phyloP scores from a whole-genome alignment of 2,329 filamentous ascomycete species.

The Aureobasidium sp. region DNA sequence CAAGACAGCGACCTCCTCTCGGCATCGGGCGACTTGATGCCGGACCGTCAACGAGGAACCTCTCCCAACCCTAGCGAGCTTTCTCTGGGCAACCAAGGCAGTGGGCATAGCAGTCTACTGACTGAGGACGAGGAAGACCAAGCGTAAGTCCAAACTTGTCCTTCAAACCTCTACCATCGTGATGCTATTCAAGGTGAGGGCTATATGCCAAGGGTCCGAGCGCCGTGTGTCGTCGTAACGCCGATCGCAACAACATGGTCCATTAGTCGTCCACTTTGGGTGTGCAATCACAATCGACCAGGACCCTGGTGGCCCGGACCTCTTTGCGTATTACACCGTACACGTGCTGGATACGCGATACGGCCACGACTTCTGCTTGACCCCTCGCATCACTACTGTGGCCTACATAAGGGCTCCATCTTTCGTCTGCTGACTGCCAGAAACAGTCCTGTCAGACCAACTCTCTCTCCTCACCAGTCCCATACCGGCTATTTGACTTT shows the following conservation, averaged over 20 bases:
- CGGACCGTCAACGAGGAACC: background rate
- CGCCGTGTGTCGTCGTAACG: slow-evolving; percentile 8
- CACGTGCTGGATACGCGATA: slow-evolving; percentile 10
- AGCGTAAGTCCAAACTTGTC: slow-evolving; percentile 24
- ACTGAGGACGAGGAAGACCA: slow-evolving; percentile 45
- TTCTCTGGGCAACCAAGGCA: slow-evolving; percentile 37
- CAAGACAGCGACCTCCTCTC: slow-evolving; percentile 14
- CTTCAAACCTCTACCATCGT: background rate
- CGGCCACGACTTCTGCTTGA: background rate
- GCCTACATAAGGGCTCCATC: background rate
- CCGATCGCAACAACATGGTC: slow-evolving; percentile 13
- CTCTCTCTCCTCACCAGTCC: slow-evolving; percentile 42
- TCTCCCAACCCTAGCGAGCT: slow-evolving; percentile 31
- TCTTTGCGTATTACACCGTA: background rate
- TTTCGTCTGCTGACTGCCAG: background rate
- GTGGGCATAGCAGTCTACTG: slow-evolving; percentile 42
- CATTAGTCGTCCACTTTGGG: background rate
- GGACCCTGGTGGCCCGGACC: slow-evolving; percentile 11
- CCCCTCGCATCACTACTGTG: background rate
- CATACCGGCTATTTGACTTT: slow-evolving; percentile 44
- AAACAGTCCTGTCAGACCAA: slow-evolving; percentile 16
- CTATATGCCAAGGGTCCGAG: slow-evolving; percentile 8
- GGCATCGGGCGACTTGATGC: background rate
- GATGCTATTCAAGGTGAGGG: background rate
- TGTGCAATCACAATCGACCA: background rate